These are phyloP conservation scores for Bothriochloa decipiens DNA, from an alignment of 176 grass and related monocot species.

Conservation along the genomic window DNA sequence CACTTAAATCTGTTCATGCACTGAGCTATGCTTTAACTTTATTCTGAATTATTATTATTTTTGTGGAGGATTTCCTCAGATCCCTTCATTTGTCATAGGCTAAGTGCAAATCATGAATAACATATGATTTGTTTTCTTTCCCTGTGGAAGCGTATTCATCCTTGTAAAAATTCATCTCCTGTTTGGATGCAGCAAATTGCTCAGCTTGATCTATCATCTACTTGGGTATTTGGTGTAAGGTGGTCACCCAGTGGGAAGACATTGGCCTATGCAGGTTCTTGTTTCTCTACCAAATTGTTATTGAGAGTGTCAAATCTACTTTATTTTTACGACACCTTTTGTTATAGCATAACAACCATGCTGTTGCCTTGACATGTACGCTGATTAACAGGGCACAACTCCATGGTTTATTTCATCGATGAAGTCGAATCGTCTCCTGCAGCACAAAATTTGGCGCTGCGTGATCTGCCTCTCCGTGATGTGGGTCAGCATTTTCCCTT, in stretches of 20 bases:
- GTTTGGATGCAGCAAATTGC: slow-evolving; percentile 84
- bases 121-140: slow-evolving; percentile 9
- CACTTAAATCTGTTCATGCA: neutral
- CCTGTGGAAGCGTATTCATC: neutral
- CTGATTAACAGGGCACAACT: slow-evolving; percentile 81
- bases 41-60: neutral
- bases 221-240: slow-evolving; percentile 94
- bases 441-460: slow-evolving; percentile 80
- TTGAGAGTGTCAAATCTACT: slow-evolving; percentile 21
- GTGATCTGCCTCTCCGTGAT: slow-evolving; percentile 99
- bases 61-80: neutral
- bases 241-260: slow-evolving; percentile 95
- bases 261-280: slow-evolving; percentile 88
- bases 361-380: slow-evolving; percentile 4
- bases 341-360: neutral
- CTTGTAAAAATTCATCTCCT: slow-evolving; percentile 31
- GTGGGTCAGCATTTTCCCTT: slow-evolving; percentile 99
- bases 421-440: slow-evolving; percentile 82
- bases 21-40: slow-evolving; percentile 16
- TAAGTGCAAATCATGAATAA: neutral
- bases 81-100: neutral
- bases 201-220: slow-evolving; percentile 88
- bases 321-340: slow-evolving; percentile 1
- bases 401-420: slow-evolving; percentile 96
- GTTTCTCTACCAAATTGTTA: slow-evolving; percentile 17